phyloP scores from a whole-genome alignment of 306 rosid genomes.

The Luffa aegyptiaca region DNA sequence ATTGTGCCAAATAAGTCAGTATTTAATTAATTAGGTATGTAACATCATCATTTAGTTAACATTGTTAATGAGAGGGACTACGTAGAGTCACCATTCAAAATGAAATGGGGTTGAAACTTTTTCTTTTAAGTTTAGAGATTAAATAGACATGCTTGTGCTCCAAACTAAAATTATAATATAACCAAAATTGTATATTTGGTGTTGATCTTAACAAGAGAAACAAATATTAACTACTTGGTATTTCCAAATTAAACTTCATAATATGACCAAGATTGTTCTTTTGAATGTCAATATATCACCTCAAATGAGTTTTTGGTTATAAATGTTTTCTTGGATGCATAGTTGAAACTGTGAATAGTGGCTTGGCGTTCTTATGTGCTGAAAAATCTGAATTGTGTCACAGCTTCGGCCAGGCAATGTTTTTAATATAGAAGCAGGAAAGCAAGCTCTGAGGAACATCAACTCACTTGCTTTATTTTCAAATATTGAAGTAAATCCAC shows the following conservation, averaged over 20 bases:
- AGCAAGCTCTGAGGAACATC: constrained; percentile 88
- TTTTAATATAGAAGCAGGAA: constrained; percentile 94
- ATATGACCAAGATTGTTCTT: background rate
- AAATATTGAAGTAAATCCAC: constrained; percentile 92
- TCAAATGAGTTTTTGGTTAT: background rate
- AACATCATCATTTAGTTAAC: background rate
- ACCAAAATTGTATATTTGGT: background rate
- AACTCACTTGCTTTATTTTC: constrained; percentile 85
- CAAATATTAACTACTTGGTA: background rate
- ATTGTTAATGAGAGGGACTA: background rate
- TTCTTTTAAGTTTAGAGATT: background rate
- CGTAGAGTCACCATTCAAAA: background rate
- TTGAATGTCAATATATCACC: background rate
- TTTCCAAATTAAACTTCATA: background rate
- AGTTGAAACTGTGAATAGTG: background rate
- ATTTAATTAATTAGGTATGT: background rate
- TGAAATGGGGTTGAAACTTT: background rate
- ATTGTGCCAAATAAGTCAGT: background rate
- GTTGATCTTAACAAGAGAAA: background rate
- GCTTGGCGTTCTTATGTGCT: constrained; percentile 12
- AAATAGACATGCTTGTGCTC: background rate
- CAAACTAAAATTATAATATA: background rate
- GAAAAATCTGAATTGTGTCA: constrained; percentile 19
- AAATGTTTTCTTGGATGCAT: background rate
- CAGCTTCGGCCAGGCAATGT: constrained; percentile 77